Evolutionary conservation across 177 flowering plant genomes (phyloP), one percentile per base, ranked within the genome.

Genomic region (Vitis hybrid): DNA sequence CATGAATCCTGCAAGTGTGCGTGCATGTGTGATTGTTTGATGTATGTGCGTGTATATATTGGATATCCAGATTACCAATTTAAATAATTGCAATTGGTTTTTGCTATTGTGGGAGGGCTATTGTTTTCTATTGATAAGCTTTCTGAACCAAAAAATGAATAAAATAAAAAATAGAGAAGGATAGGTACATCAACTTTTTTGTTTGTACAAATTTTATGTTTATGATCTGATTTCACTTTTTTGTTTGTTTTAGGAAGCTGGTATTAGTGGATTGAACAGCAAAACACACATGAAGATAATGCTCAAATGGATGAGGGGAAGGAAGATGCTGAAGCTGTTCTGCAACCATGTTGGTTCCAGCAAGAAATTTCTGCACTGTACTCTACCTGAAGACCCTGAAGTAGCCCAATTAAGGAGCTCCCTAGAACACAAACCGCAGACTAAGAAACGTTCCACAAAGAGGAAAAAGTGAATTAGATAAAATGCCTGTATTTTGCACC

Each of bases 221-320:
- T 6, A 4, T 34, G 6, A 34, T 6, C 45, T 34, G 45, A 6
- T 4, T 34, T 34, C 45, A 34, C 45, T 57, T 19, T 7, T 64
- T 62, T 50, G 5, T n/a, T 34, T 9, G 30, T 54, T 4, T 64
- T 74, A 86, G 87, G 97, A 90, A 61, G 88, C 89, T 71, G 80
- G 85, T 52, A 66, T 90, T 51, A 74, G 70, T 70, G 92, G 95
- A 70, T 72, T 92, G 78, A 82, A 66, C 81, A 89, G 95, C 88
- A 90, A 92, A 83, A 89, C 95, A 26, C 97, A 88, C 75, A 74
- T 92, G 92, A 92, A 90, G 78, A 19, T 90, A 67, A 77, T 92
- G 89, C 87, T 92, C 52, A 89, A 92, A 77, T 92, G 97, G 97
- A 92, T 92, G 95, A 80, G 84, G 67, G 95, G 97, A 54, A 86